Percentiles rank a stretch among this genome's conserved stretches.
These are phyloP conservation scores for Daldinia childiae DNA, from an alignment of 495 filamentous ascomycete species.

Conservation along the genomic window DNA sequence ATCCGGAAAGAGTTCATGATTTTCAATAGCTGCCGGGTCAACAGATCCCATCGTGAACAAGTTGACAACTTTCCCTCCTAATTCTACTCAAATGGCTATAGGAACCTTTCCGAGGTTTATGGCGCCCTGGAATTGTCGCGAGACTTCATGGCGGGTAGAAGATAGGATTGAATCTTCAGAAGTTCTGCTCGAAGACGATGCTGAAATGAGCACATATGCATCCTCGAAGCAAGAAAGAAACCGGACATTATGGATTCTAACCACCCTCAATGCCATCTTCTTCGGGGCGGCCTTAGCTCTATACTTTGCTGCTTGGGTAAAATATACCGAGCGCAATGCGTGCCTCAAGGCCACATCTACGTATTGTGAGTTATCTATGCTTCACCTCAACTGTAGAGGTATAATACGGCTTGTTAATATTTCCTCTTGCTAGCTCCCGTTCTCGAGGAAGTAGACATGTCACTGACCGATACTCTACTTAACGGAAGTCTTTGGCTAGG, in stretches of 20 bases:
- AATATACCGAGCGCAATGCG: slow-evolving; percentile 13
- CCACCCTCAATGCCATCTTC: slow-evolving; percentile 9
- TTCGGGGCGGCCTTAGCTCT: slow-evolving; percentile 5
- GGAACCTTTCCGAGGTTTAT: background rate
- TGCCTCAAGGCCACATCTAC: slow-evolving; percentile 26
- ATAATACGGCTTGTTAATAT: background rate
- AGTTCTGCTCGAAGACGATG: slow-evolving; percentile 12
- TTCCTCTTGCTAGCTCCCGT: slow-evolving; percentile 22
- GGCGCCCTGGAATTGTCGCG: background rate
- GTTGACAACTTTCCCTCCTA: background rate
- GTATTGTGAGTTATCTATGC: slow-evolving; percentile 16
- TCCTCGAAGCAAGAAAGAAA: background rate
- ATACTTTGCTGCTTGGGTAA: slow-evolving; percentile 22
- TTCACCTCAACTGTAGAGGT: background rate
- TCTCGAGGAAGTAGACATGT: slow-evolving; percentile 25
- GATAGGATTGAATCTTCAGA: slow-evolving; percentile 12
- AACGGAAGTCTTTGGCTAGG: slow-evolving; percentile 32
- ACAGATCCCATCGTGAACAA: background rate
- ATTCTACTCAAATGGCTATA: background rate
- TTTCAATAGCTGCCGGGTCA: background rate
- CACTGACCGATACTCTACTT: slow-evolving; percentile 14
- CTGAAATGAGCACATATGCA: background rate
- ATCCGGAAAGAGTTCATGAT: background rate
- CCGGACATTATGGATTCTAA: slow-evolving; percentile 7
- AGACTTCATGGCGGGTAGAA: slow-evolving; percentile 3